Percentiles rank a stretch among this genome's conserved stretches.
Conservation (phyloP, 768 basidiomycete species). For the Boletus patriciae region DNA sequence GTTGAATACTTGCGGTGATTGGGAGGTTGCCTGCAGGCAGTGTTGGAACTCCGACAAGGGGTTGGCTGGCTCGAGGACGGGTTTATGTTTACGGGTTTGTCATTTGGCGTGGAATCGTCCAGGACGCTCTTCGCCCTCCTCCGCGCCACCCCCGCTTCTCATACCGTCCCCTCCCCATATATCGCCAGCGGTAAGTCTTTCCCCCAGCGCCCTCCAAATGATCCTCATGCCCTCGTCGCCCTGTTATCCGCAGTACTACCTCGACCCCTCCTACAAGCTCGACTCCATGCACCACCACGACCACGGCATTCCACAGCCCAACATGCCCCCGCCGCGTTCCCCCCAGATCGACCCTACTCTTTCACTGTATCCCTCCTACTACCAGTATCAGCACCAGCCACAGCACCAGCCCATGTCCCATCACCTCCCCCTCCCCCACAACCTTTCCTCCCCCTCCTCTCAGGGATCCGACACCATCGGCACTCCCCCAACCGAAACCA, state of each 20-base stretch:
- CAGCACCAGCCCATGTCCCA: slow-evolving; percentile 51
- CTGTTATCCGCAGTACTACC: slow-evolving; percentile 23
- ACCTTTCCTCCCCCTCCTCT: slow-evolving; percentile 76
- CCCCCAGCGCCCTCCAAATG: not conserved
- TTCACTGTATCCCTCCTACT: slow-evolving; percentile 65
- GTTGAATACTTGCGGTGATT: not conserved
- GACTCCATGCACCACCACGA: slow-evolving; percentile 48
- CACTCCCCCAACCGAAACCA: slow-evolving; percentile 67
- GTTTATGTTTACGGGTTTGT: too few relatives aligned
- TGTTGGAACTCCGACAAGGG: not conserved
- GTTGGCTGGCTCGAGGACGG: too few relatives aligned
- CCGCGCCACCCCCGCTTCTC: too few relatives aligned
- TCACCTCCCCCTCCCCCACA: slow-evolving; percentile 56
- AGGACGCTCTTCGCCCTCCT: too few relatives aligned
- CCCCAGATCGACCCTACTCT: slow-evolving; percentile 72
- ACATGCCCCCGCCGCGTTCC: slow-evolving; percentile 51
- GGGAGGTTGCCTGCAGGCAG: not conserved
- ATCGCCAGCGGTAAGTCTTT: slow-evolving; percentile 8
- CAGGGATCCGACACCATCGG: slow-evolving; percentile 76
- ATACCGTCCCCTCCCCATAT: not conserved
- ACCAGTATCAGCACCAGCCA: slow-evolving; percentile 49
- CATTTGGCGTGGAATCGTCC: too few relatives aligned
- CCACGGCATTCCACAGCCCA: slow-evolving; percentile 39
- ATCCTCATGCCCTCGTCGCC: slow-evolving; percentile 25
- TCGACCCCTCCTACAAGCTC: slow-evolving; percentile 34